phyloP scores from a whole-genome alignment of 2,329 filamentous ascomycete species.

The Fusarium pseudoanthophilum region DNA sequence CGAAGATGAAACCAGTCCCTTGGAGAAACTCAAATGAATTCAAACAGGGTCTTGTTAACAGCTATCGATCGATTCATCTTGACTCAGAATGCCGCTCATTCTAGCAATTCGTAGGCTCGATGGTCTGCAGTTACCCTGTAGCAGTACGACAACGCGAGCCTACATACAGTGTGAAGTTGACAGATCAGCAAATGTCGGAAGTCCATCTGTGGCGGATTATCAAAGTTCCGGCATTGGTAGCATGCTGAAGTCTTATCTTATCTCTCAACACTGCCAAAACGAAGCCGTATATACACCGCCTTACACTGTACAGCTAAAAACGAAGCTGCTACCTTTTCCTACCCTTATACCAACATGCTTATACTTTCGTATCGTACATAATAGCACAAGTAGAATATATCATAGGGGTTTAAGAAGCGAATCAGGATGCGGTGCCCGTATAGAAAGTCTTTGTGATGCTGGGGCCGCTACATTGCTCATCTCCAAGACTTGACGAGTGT shows the following conservation, averaged over 20 bases:
- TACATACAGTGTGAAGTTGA: not conserved
- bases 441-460: not conserved
- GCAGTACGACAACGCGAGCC: not conserved
- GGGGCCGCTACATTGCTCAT: not conserved
- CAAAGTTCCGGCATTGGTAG: not conserved
- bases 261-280: not conserved
- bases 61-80: not conserved
- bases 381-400: not conserved
- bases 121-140: not conserved
- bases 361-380: not conserved
- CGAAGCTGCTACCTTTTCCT: not conserved
- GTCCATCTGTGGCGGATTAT: not conserved
- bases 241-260: not conserved
- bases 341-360: not conserved
- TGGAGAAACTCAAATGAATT: not conserved
- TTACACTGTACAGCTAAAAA: not conserved
- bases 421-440: accelerated
- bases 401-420: not conserved
- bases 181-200: not conserved
- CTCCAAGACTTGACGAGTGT: not conserved
- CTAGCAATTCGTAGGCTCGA: not conserved
- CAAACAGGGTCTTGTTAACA: not conserved
- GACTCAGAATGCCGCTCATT: not conserved
- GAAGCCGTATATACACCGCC: accelerated
- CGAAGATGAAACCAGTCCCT: not conserved